These are phyloP conservation scores for Simplicillium sp. DNA, from an alignment of 2,329 filamentous ascomycete genomes.

Conservation along the genomic window DNA sequence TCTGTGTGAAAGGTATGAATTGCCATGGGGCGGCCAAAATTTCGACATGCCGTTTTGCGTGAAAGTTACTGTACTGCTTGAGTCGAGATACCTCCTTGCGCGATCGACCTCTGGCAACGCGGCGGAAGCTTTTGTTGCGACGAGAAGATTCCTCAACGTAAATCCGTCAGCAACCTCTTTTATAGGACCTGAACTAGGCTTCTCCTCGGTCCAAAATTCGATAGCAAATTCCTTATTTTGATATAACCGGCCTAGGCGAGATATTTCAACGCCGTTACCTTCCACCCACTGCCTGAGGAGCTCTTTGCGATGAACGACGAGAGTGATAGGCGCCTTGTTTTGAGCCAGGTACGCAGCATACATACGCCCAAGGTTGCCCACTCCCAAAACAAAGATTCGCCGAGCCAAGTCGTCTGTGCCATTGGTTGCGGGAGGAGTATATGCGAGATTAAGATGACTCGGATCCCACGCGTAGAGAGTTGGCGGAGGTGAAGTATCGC, in stretches of 20 bases:
- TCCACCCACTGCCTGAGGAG: constrained; percentile 38
- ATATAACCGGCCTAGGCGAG: constrained; percentile 21
- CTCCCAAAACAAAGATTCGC: constrained; percentile 69
- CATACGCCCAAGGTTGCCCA: constrained; percentile 73
- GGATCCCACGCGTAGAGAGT: constrained; percentile 27
- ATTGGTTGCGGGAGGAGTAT: neutral
- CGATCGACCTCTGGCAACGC: constrained; percentile 52
- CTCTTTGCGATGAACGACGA: constrained; percentile 60
- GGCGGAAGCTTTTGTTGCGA: constrained; percentile 65
- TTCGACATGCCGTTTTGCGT: constrained; percentile 82
- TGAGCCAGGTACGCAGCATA: constrained; percentile 64
- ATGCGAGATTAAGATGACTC: constrained; percentile 15
- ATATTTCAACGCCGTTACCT: constrained; percentile 33
- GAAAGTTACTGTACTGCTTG: constrained; percentile 66
- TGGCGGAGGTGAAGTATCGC: constrained; percentile 15
- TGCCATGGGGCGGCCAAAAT: constrained; percentile 44
- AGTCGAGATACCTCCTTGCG: constrained; percentile 52
- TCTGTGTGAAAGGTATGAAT: constrained; percentile 29
- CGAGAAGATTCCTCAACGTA: constrained; percentile 61
- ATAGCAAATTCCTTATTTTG: constrained; percentile 32
- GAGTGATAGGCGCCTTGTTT: constrained; percentile 61
- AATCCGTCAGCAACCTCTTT: constrained; percentile 28
- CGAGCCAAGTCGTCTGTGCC: constrained; percentile 12
- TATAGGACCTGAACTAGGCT: constrained; percentile 23
- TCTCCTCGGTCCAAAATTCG: constrained; percentile 44